Base-by-base conservation (phyloP, 116 monocot species). In the Posidonia oceanica region DNA sequence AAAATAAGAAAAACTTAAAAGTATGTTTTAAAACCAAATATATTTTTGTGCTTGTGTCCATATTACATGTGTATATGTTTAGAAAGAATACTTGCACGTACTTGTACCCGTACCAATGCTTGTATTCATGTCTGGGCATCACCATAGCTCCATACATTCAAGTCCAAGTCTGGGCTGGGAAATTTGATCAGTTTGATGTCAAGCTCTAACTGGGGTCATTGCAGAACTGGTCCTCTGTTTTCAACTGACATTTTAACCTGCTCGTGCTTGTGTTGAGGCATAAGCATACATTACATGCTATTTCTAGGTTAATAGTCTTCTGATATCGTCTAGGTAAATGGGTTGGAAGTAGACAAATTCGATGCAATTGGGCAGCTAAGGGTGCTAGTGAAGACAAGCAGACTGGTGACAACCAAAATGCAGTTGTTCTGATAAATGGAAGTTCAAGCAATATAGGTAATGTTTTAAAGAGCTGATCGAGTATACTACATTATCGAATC, bases 291-390 rank as follows among this genome's bases (percentile, higher is more conserved):
- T 12, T 48, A 48, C 12, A 48, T 48, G 4, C 8, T 48, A 48
- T 48, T 10, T 48, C 48, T 48, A 8, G 48, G 5, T 10, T 48
- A 2, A 7, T 48, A 48, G 12, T 48, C 48, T 48, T 48, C 48
- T 48, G 38, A 15, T 54, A 38, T 55, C 16, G 15, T 8, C 11
- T 38, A 91, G 91, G 91, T 41, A 87, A 91, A 75, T 91, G 91
- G 91, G 74, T 91, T 53, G 91, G 87, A 58, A 91, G 59, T 66
- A 82, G 84, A 80, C 87, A 87, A 76, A 91, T 91, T 52, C 58
- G 91, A 23, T 91, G 91, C 70, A 91, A 91, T 63, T 91, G 91
- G 91, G 91, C 91, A 57, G 79, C 84, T 38, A 87, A 84, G 60
- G 87, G 71, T 76, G 65, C 69, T 57, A 77, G 67, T 4, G 84